Conservation (phyloP, 1,139 yeast species). For the Dujonia santamariae region DNA sequence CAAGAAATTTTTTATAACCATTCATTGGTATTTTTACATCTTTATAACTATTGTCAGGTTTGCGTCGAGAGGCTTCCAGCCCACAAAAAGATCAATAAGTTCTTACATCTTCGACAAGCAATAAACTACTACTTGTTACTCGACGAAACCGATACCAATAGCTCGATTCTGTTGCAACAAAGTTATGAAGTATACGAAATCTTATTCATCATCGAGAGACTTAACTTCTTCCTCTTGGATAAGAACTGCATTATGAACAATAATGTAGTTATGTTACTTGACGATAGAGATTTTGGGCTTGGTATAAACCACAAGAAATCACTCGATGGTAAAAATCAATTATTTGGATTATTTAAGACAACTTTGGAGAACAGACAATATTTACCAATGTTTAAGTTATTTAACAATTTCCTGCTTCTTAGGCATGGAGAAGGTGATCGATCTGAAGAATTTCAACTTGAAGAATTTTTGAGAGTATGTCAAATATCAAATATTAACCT, state of each 20-base stretch:
- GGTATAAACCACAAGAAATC: not conserved
- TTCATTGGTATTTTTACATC: constrained; percentile 29
- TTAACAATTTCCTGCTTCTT: constrained; percentile 6
- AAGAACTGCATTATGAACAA: constrained; percentile 6
- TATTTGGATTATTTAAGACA: constrained; percentile 5
- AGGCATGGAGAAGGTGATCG: not conserved
- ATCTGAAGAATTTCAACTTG: constrained; percentile 1
- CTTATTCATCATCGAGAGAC: constrained; percentile 32
- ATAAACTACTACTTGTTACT: constrained; percentile 37
- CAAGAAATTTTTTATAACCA: constrained; percentile 34
- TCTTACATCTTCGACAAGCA: constrained; percentile 31
- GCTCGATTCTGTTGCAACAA: constrained; percentile 21
- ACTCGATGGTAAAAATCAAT: constrained; percentile 7
- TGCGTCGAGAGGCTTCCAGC: constrained; percentile 19
- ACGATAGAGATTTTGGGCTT: constrained; percentile 3
- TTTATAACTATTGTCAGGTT: constrained; percentile 36
- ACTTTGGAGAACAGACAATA: constrained; percentile 2
- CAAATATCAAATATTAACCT: not conserved
- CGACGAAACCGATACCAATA: constrained; percentile 20
- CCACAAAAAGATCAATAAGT: constrained; percentile 28
- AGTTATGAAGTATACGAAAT: constrained; percentile 35
- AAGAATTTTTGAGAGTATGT: constrained; percentile 4
- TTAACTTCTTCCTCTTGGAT: constrained; percentile 22
- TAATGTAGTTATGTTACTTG: constrained; percentile 3
- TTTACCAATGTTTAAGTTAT: constrained; percentile 7